phyloP scores from a whole-genome alignment of 2,329 filamentous ascomycete species.

The Epichloe amarillans region DNA sequence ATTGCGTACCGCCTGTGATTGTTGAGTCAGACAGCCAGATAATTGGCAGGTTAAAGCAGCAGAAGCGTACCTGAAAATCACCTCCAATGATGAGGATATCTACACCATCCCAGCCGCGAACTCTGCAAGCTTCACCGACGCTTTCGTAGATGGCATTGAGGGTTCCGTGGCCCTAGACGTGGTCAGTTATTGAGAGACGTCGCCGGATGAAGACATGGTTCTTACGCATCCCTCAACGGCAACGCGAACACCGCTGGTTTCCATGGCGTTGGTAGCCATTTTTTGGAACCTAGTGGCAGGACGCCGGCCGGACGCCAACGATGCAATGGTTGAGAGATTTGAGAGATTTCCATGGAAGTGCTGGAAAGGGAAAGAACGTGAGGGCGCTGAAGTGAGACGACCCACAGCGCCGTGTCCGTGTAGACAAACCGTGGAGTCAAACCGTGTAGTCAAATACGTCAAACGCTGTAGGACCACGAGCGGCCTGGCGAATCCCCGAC shows the following conservation, averaged over 20 bases:
- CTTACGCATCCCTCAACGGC: slow-evolving; percentile 80
- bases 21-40: no score
- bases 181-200: slow-evolving; percentile 10
- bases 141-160: slow-evolving; percentile 85
- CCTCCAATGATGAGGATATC: slow-evolving; percentile 91
- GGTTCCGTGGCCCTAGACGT: slow-evolving; percentile 70
- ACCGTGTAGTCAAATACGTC: no score
- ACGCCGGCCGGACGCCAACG: background rate
- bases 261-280: slow-evolving; percentile 19
- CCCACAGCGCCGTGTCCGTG: no score
- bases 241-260: slow-evolving; percentile 48
- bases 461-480: no score
- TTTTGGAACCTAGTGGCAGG: background rate
- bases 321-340: background rate
- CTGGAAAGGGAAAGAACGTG: no score
- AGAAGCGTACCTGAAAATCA: slow-evolving; percentile 63
- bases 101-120: slow-evolving; percentile 65
- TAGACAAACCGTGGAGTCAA: no score
- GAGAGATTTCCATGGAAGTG: no score
- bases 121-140: slow-evolving; percentile 52
- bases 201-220: slow-evolving; percentile 6
- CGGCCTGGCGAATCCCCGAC: no score
- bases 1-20: slow-evolving; percentile 64
- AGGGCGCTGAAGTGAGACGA: no score
- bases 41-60: background rate